These are phyloP conservation scores for Westerdykella ornata DNA, from an alignment of 2,329 filamentous ascomycete genomes.

Conservation along the genomic window DNA sequence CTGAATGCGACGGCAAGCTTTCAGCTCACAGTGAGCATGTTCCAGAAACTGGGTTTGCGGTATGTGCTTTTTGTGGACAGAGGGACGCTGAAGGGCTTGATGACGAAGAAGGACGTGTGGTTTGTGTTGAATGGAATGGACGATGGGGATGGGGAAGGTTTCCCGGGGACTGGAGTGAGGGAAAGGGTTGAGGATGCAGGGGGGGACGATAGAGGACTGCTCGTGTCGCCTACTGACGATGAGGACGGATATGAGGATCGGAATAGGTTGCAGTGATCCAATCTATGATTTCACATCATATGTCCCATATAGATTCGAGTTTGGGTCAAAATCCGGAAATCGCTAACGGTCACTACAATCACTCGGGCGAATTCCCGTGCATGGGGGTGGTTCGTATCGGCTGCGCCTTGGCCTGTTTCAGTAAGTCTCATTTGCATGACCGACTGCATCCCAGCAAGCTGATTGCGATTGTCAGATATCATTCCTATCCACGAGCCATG, in stretches of 20 bases:
- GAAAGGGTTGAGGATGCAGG: constrained; percentile 31
- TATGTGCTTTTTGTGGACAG: constrained; percentile 84
- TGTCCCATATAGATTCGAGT: too few species aligned
- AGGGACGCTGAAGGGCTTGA: constrained; percentile 71
- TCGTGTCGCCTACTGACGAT: constrained; percentile 23
- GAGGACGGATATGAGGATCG: constrained; percentile 7
- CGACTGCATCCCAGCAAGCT: neutral
- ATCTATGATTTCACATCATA: too few species aligned
- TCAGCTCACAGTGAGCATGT: constrained; percentile 83
- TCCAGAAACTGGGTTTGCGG: constrained; percentile 85
- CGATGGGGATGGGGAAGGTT: constrained; percentile 33
- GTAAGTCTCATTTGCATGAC: neutral
- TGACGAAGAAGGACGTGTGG: constrained; percentile 98
- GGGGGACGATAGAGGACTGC: constrained; percentile 38
- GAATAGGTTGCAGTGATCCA: too few species aligned
- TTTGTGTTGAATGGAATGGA: constrained; percentile 67
- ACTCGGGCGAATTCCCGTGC: too few species aligned
- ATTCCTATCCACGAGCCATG: neutral
- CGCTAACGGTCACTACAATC: too few species aligned
- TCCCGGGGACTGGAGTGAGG: constrained; percentile 27
- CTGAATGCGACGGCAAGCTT: constrained; percentile 69
- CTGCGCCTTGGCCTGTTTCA: neutral
- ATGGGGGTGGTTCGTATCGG: too few species aligned
- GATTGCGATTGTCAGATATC: neutral
- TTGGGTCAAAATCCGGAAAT: too few species aligned